phyloP scores from a whole-genome alignment of 768 basidiomycete species.

The Boletus fagicola region DNA sequence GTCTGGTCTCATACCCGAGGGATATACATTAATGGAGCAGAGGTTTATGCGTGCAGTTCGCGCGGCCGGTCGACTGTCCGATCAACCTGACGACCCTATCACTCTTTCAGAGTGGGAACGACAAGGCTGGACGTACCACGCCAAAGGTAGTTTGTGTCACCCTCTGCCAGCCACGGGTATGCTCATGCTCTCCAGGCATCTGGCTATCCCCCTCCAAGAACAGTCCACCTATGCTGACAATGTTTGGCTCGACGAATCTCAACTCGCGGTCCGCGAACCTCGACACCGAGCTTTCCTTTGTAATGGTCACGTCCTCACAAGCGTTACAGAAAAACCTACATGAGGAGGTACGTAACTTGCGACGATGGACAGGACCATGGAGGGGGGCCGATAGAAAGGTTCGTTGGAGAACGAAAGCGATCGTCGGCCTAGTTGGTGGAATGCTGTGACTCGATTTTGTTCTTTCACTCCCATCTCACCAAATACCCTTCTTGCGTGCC shows the following conservation, averaged over 20 bases:
- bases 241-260: slow-evolving; percentile 94
- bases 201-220: slow-evolving; percentile 69
- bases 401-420: slow-evolving; percentile 58
- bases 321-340: slow-evolving; percentile 48
- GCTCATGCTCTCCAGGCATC: slow-evolving; percentile 51
- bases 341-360: slow-evolving; percentile 53
- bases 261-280: slow-evolving; percentile 88
- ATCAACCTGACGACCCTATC: slow-evolving; percentile 45
- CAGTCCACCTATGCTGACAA: slow-evolving; percentile 62
- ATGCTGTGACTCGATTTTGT: slow-evolving; percentile 50
- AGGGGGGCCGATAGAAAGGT: slow-evolving; percentile 56
- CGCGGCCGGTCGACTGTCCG: slow-evolving; percentile 40
- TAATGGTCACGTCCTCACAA: slow-evolving; percentile 68
- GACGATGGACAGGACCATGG: slow-evolving; percentile 54
- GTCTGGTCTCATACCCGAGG: slow-evolving; percentile 93
- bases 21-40: slow-evolving; percentile 85
- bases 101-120: slow-evolving; percentile 85
- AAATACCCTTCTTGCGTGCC: not conserved
- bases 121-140: slow-evolving; percentile 95
- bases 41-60: slow-evolving; percentile 71
- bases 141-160: slow-evolving; percentile 66
- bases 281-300: slow-evolving; percentile 88
- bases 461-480: slow-evolving; percentile 10
- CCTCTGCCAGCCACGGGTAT: not conserved
- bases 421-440: slow-evolving; percentile 63